Base-by-base conservation (phyloP, 257 asterid genomes). In the Leptodermis oblonga region DNA sequence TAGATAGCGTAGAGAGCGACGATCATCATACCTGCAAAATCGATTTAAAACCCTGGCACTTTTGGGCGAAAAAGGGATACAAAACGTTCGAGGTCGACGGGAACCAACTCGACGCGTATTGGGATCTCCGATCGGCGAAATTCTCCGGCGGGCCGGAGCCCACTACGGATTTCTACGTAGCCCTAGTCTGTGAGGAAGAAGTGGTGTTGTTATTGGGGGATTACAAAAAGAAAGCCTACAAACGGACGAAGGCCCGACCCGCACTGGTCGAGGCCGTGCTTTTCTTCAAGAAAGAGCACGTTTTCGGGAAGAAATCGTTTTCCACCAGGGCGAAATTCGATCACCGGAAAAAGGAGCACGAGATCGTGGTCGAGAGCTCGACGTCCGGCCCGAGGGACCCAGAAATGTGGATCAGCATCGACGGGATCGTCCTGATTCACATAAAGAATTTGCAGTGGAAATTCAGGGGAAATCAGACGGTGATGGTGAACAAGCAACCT, bases 381-480 rank as follows among this genome's bases (percentile, higher is more conserved):
- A 90, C 87, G 0, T 34, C 85, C 0, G 93, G 92, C 49, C 82
- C 88, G 7, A 77, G 82, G 62, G 98, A 92, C 0, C 97, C 98
- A 3, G 98, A 90, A 61, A 90, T 92, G 98, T 90, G 98, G 98
- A 92, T 92, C 68, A 92, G 96, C 84, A 78, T 92, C 67, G 98
- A 92, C 67, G 97, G 98, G 83, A 88, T 90, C 70, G 92, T 92
- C 56, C 76, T 90, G 79, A 80, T 92, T 51, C 97, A 90, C 79
- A 72, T 92, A 30, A 84, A 73, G 80, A 92, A 86, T 51, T 77
- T 92, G 84, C 98, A 92, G 68, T 92, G 98, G 98, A 92, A 92
- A 92, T n/a, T n/a, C n/a, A n/a, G n/a, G n/a, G n/a, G n/a, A n/a
- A n/a, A n/a, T n/a, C n/a, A n/a, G n/a, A n/a, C 96, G 0, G 95